These are phyloP conservation scores for Odontarrhena argentea DNA, from an alignment of 345 rosid species.

Conservation along the genomic window DNA sequence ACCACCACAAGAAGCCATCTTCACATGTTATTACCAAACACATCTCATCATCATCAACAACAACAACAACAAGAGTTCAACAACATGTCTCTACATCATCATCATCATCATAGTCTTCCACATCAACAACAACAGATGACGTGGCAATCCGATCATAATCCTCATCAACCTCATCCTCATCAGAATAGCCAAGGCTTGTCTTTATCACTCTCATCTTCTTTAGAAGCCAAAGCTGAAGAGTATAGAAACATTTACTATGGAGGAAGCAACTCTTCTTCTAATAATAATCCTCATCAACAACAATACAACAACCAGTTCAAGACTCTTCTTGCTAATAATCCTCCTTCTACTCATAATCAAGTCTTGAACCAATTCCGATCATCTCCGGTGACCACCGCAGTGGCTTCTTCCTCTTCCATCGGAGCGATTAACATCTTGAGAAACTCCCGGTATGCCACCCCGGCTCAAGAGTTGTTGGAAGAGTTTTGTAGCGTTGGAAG, in stretches of 20 bases:
- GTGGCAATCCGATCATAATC: conserved; percentile 49
- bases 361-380: conserved; percentile 43
- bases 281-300: conserved; percentile 36
- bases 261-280: conserved; percentile 37
- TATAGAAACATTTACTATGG: conserved; percentile 46
- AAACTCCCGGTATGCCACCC: conserved; percentile 70
- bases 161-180: conserved; percentile 46
- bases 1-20: conserved; percentile 49
- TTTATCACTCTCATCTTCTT: conserved; percentile 72
- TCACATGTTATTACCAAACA: conserved; percentile 81
- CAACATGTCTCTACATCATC: conserved; percentile 44
- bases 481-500: conserved; percentile 95
- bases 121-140: conserved; percentile 61
- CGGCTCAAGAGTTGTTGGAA: conserved; percentile 86
- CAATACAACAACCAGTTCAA: conserved; percentile 39
- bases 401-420: conserved; percentile 48
- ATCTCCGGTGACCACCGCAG: conserved; percentile 15
- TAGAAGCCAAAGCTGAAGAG: conserved; percentile 87
- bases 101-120: conserved; percentile 45
- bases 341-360: conserved; percentile 45
- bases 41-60: conserved; percentile 57
- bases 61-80: conserved; percentile 57
- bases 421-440: conserved; percentile 68
- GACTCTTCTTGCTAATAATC: conserved; percentile 26
- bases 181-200: conserved; percentile 67